Conservation (phyloP, 345 rosid species). For the Hypericum perforatum region DNA sequence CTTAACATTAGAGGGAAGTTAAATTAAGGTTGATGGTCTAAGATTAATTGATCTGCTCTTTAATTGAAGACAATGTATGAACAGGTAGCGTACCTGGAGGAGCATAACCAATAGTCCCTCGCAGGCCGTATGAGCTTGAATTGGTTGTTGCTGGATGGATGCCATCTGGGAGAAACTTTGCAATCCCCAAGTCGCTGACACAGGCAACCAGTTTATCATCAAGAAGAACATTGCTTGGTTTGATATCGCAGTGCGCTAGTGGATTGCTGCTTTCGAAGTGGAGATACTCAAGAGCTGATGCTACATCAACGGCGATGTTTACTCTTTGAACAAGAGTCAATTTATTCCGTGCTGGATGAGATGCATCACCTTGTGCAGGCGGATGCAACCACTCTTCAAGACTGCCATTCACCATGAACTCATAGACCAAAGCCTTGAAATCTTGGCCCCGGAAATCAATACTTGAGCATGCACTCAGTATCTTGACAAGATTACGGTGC, state of each 20-base stretch:
- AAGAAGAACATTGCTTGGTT: slow-evolving; percentile 7
- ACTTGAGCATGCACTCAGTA: slow-evolving; percentile 19
- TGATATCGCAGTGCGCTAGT: slow-evolving; percentile 5
- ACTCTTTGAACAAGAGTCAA: neutral
- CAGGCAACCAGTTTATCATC: neutral
- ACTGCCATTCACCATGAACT: slow-evolving; percentile 9
- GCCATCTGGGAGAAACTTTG: slow-evolving; percentile 1
- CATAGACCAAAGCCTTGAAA: too few relatives aligned
- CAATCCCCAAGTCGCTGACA: slow-evolving; percentile 10
- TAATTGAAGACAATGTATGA: too few relatives aligned
- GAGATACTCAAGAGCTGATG: slow-evolving; percentile 8
- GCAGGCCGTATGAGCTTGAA: neutral
- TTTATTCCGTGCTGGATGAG: neutral
- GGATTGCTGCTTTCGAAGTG: slow-evolving; percentile 2
- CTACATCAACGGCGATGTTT: slow-evolving; percentile 6
- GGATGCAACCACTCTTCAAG: slow-evolving; percentile 9
- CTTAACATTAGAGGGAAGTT: neutral
- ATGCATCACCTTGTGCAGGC: neutral
- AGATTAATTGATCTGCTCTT: too few relatives aligned
- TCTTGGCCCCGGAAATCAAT: too few relatives aligned
- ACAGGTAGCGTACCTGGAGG: slow-evolving; percentile 4
- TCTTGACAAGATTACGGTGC: slow-evolving; percentile 21
- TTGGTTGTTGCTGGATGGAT: neutral
- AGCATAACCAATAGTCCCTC: neutral
- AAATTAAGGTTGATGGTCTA: too few relatives aligned